Base-by-base conservation (phyloP, 2,329 filamentous ascomycete genomes). In the Aspergillus hortae region DNA sequence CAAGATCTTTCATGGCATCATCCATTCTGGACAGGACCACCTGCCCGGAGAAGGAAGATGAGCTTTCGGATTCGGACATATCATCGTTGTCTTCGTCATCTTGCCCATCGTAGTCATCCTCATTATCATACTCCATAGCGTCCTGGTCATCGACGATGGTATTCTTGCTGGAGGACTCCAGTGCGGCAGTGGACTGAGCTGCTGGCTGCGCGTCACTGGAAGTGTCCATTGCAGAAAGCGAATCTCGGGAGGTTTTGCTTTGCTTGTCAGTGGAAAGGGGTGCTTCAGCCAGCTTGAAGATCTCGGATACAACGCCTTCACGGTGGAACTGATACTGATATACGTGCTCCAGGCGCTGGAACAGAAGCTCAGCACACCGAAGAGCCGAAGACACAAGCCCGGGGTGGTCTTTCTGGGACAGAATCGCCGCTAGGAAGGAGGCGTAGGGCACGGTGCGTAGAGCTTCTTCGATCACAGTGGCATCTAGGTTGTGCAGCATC, bases 301-400 rank as follows among this genome's bases (percentile, higher is more conserved):
- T 95, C 68, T 99, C 92, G 1, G 88, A 81, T 61, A 97, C 92
- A 41, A 99, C 94, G 33, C 94, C 94, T 73, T 99, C 95, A 0
- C 94, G 89, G 66, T 99, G 95, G 61, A 99, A 92, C 63, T 99
- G 95, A 63, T 96, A 95, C 23, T 90, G 86, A 67, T 99, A 99
- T 27, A 97, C 89, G 19, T 86, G 80, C 56, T 92, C 90, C 5
- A 99, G 77, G 15, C 95, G 86, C 63, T 86, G 87, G 54, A 96
- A 81, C 1, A 99, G 80, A 5, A 99, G 78, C 68, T 96, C 92
- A 0, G 92, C 89, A 35, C 92, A 92, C 65, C 96, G 90, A 14
- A 99, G 77, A 15, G 90, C 92, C 59, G 87, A 88, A 56, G 91
- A 89, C 9, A 97, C 91, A 4, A 99, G 77, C 2, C 87, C 87